These are phyloP conservation scores for Magnolia kwangsiensis DNA, from an alignment of 164 flowering plant genomes.

Conservation along the genomic window DNA sequence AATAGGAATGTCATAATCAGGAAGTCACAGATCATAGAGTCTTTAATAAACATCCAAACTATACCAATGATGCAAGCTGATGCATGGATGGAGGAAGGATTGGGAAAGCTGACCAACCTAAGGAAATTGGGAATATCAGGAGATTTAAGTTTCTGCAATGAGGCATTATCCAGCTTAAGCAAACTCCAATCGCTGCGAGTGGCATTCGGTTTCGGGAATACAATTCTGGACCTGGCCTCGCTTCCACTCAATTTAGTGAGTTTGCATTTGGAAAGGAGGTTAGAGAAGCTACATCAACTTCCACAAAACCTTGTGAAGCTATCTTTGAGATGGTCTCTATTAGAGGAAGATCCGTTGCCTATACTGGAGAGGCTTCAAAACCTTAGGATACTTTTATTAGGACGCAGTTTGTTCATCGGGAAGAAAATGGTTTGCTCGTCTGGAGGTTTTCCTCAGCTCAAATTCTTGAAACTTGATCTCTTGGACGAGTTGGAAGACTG, in stretches of 20 bases:
- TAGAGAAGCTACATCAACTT: neutral
- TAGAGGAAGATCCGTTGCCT: neutral
- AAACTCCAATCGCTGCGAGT: neutral
- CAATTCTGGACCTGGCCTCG: neutral
- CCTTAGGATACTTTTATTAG: neutral
- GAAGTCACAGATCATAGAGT: neutral
- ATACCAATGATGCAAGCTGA: neutral
- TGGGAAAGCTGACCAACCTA: neutral
- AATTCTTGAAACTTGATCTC: neutral
- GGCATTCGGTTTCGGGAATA: constrained; percentile 1
- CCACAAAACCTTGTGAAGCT: neutral
- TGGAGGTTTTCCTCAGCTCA: neutral
- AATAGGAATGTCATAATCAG: no score
- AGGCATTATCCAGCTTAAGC: neutral
- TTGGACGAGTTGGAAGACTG: neutral
- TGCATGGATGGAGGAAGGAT: neutral
- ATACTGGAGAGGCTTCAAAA: neutral
- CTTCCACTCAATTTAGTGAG: neutral
- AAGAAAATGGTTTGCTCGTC: constrained; percentile 5
- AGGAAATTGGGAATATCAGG: constrained; percentile 4
- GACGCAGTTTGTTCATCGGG: constrained; percentile 8
- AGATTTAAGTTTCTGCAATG: neutral
- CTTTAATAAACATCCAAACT: neutral
- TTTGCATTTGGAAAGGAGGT: neutral
- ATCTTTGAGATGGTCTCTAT: neutral